phyloP scores from a whole-genome alignment of 306 rosid genomes.

The Ziziphus jujuba region DNA sequence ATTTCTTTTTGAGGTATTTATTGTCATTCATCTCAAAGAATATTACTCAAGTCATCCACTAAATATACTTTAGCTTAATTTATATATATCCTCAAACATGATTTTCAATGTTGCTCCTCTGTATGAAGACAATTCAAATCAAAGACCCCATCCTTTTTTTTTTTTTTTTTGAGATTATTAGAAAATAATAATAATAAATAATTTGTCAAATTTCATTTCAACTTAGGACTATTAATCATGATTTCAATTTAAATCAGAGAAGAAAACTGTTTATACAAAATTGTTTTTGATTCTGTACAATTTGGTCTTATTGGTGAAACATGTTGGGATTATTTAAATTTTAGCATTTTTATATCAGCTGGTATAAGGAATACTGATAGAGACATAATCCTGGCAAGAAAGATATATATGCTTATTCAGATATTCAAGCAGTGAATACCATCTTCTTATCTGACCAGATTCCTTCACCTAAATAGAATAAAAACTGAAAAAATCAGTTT shows the following conservation, averaged over 20 bases:
- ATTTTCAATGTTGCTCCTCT: conserved; percentile 30
- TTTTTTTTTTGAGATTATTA: no score
- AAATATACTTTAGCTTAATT: conserved; percentile 32
- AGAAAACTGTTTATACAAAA: no score
- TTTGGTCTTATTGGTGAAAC: no score
- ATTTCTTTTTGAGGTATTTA: conserved; percentile 41
- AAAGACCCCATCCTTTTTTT: not conserved
- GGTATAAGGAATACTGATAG: no score
- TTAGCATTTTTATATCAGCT: no score
- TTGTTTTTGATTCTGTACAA: no score
- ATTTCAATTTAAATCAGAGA: no score
- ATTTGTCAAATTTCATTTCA: no score
- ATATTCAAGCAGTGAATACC: conserved; percentile 37
- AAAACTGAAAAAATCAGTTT: conserved; percentile 47
- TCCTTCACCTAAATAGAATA: conserved; percentile 42
- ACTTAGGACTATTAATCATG: no score
- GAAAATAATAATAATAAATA: no score
- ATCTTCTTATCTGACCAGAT: conserved; percentile 40
- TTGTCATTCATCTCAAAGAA: conserved; percentile 33
- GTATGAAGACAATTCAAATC: not conserved
- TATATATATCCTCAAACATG: conserved; percentile 43
- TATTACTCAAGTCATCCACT: conserved; percentile 49
- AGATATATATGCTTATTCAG: conserved; percentile 37
- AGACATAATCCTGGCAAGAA: conserved; percentile 26
- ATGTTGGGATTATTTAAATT: no score